phyloP scores from a whole-genome alignment of 805 yeast species.

The Saturnispora dispora region DNA sequence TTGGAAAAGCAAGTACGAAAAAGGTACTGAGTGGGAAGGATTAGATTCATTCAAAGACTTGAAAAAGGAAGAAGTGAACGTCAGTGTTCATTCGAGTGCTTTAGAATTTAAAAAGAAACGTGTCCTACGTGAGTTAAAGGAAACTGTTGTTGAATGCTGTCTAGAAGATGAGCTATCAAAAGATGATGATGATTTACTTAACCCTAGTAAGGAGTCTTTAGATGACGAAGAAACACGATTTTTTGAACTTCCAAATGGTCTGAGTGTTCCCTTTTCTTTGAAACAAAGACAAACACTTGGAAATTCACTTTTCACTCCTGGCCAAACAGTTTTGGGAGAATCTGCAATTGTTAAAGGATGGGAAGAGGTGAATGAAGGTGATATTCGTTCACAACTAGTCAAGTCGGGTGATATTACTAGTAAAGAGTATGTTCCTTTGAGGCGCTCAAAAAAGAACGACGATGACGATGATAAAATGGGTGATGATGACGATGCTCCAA shows the following conservation, averaged over 20 bases:
- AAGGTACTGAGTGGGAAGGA: conserved; percentile 23
- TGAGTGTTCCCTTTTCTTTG: conserved; percentile 45
- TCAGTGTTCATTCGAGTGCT: conserved; percentile 36
- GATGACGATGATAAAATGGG: conserved; percentile 23
- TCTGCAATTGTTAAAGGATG: conserved; percentile 24
- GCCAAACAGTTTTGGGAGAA: conserved; percentile 22
- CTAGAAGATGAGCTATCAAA: conserved; percentile 22
- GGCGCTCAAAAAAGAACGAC: conserved; percentile 41
- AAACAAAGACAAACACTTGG: conserved; percentile 54
- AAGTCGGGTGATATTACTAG: conserved; percentile 25
- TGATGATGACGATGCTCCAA: conserved; percentile 7
- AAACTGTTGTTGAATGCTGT: conserved; percentile 47
- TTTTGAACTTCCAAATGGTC: conserved; percentile 74
- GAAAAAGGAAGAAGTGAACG: not conserved
- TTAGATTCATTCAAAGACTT: conserved; percentile 26
- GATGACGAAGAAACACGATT: conserved; percentile 31
- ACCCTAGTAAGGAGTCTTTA: conserved; percentile 5
- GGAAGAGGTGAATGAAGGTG: conserved; percentile 43
- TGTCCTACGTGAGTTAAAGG: conserved; percentile 67
- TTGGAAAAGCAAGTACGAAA: conserved; percentile 44
- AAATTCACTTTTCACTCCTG: conserved; percentile 67
- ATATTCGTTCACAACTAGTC: conserved; percentile 29
- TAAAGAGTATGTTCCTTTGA: conserved; percentile 68
- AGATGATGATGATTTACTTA: conserved; percentile 11
- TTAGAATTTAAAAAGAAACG: conserved; percentile 47